phyloP scores from a whole-genome alignment of 495 filamentous ascomycete species.

The Penicillium pancosmium region DNA sequence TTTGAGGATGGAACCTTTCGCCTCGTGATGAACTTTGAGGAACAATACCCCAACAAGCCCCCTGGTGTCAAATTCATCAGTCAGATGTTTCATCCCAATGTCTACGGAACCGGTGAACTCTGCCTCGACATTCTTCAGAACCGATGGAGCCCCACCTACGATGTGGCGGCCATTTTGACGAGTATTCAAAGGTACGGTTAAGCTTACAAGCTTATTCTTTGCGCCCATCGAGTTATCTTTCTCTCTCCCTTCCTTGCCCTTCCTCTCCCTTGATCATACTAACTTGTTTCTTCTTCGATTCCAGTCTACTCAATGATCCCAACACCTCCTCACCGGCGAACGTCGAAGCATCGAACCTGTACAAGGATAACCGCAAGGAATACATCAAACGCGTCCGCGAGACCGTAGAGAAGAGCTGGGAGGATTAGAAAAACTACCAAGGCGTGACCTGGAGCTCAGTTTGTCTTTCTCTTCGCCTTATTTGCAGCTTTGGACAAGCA shows the following conservation, averaged over 20 bases:
- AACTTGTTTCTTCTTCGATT: background rate
- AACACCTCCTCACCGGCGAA: slow-evolving; percentile 98
- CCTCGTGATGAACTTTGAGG: slow-evolving; percentile 98
- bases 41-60: slow-evolving; percentile 97
- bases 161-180: slow-evolving; percentile 94
- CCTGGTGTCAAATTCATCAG: slow-evolving; percentile 98
- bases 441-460: background rate
- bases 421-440: slow-evolving; percentile 59
- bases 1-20: slow-evolving; percentile 99
- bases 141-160: slow-evolving; percentile 97
- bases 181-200: slow-evolving; percentile 87
- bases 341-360: slow-evolving; percentile 96
- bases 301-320: slow-evolving; percentile 93
- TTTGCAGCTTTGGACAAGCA: slow-evolving; percentile 6
- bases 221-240: background rate
- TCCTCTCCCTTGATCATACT: background rate
- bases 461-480: slow-evolving; percentile 1
- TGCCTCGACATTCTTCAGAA: slow-evolving; percentile 98
- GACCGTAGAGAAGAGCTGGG: slow-evolving; percentile 99
- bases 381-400: slow-evolving; percentile 94
- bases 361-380: slow-evolving; percentile 96
- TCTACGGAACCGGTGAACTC: slow-evolving; percentile 94
- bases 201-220: background rate
- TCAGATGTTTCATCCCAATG: slow-evolving; percentile 98
- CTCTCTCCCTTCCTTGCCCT: background rate